Evolutionary conservation across 2,329 filamentous ascomycete genomes (phyloP).

Genomic region (Fusarium illudens): DNA sequence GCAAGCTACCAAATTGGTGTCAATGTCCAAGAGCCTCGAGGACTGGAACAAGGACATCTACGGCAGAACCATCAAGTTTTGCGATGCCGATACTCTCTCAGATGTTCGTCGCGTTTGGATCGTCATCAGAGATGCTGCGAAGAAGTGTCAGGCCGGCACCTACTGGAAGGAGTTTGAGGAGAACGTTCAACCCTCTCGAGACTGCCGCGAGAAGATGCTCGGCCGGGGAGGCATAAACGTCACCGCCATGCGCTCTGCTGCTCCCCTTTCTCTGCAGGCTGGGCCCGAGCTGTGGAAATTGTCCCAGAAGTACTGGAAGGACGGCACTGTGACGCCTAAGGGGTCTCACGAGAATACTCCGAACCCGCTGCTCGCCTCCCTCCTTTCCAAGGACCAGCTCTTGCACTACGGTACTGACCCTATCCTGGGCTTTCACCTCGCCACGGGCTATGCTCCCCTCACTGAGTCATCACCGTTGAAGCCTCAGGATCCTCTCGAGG

Average conservation of each 20-base stretch:
- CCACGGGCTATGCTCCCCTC: constrained; percentile 54
- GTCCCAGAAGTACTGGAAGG: constrained; percentile 47
- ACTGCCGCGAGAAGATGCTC: constrained; percentile 13
- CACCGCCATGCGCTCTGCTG: constrained; percentile 49
- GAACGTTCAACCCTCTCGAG: constrained; percentile 32
- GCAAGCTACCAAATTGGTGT: constrained; percentile 56
- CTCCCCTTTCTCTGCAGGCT: constrained; percentile 47
- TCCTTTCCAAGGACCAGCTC: constrained; percentile 45
- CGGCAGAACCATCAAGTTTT: constrained; percentile 56
- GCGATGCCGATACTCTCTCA: constrained; percentile 56
- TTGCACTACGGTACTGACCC: constrained; percentile 62
- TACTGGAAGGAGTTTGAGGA: constrained; percentile 22
- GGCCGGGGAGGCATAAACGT: constrained; percentile 36
- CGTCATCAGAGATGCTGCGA: constrained; percentile 31
- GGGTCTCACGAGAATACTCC: constrained; percentile 31
- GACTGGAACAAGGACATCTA: constrained; percentile 58
- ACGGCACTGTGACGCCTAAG: constrained; percentile 44
- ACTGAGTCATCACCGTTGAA: constrained; percentile 51
- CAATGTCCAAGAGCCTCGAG: constrained; percentile 48
- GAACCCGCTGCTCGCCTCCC: constrained; percentile 58
- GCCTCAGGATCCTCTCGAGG: constrained; percentile 18
- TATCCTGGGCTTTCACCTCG: constrained; percentile 65
- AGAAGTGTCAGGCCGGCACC: constrained; percentile 13
- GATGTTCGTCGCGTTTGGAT: constrained; percentile 52
- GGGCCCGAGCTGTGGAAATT: constrained; percentile 32